Percentiles rank a stretch among this genome's conserved stretches.
Conservation (phyloP, 331 rosid species). For the Malus hybrid region DNA sequence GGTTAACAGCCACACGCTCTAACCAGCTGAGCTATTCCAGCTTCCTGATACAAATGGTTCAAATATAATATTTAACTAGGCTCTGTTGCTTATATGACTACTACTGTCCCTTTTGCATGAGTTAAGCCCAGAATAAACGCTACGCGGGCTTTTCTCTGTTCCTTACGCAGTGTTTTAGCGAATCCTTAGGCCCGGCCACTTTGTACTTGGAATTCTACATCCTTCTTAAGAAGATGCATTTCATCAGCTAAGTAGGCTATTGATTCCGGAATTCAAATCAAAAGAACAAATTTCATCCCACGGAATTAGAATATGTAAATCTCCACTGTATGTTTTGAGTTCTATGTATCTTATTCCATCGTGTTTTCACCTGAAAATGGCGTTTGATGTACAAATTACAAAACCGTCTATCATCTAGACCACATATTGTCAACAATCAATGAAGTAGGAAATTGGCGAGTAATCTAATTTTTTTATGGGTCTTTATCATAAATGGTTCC, state of each 20-base stretch:
- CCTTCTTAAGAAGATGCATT: neutral
- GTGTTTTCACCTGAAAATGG: neutral
- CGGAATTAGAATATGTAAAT: neutral
- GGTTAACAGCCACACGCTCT: conserved; percentile 60
- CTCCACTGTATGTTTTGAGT: no score
- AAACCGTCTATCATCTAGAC: neutral
- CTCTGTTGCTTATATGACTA: no score
- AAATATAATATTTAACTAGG: no score
- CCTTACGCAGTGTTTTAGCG: neutral
- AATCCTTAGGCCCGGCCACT: neutral
- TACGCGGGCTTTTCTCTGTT: neutral
- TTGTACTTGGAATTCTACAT: neutral
- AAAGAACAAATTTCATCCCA: neutral
- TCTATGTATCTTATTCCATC: neutral
- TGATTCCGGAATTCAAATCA: neutral
- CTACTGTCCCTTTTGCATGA: no score
- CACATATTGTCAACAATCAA: neutral
- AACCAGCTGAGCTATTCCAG: conserved; percentile 52
- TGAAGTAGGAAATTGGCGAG: no score
- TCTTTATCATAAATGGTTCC: no score
- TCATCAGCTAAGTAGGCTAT: neutral
- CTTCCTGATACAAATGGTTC: neutral
- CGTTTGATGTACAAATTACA: neutral
- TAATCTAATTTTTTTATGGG: no score
- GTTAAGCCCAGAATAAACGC: neutral